Evolutionary conservation across 1,284 basidiomycete genomes (phyloP), one percentile per base, ranked within the genome.

Genomic region (Sporisorium iseilematis-ciliati): DNA sequence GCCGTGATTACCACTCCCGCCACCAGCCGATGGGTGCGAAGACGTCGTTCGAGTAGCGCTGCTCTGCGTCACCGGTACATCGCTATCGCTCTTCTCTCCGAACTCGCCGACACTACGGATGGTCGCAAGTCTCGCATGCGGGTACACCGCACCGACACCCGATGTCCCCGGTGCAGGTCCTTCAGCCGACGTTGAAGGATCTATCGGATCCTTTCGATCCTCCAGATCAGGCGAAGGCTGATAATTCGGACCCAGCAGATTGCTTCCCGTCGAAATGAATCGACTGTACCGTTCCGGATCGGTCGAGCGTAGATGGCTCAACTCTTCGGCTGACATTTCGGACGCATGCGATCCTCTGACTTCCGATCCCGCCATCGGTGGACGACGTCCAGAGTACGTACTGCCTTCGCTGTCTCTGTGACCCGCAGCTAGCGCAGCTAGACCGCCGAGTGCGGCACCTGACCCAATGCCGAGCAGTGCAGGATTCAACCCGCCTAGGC

Each of bases 81-180:
- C 48, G 50, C 51, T 43, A 18, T 69, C 64, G 63, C 63, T 62
- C 45, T 56, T 58, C 53, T 79, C 78, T 23, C 78, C 77, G 21
- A 80, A 75, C 49, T 80, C 78, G 43, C 77, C 65, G 8, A 80
- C 78, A 40, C 69, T 76, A 7, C 57, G 70, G 52, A 80, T 80
- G 8, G 78, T 79, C 1, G 78, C 62, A 31, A 80, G 65, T 1
- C 78, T 58, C 0, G 63, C 45, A 16, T 59, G 65, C 21, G 54
- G 59, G 29, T 33, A 42, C 18, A 50, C 54, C 4, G 46, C 31
- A 5, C 18, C 65, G 8, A 26, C 55, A 21, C 59, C 57, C 25
- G 51, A 21, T 1, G 55, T 55, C 2, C 50, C 65, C 8, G 23
- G 12, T n/a, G 20, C 45, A 10, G n/a, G n/a, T n/a, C 42, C 45